Evolutionary conservation across 106 monocot genomes (phyloP), one percentile per base, ranked within the genome.

Genomic region (Dioscorea alata): DNA sequence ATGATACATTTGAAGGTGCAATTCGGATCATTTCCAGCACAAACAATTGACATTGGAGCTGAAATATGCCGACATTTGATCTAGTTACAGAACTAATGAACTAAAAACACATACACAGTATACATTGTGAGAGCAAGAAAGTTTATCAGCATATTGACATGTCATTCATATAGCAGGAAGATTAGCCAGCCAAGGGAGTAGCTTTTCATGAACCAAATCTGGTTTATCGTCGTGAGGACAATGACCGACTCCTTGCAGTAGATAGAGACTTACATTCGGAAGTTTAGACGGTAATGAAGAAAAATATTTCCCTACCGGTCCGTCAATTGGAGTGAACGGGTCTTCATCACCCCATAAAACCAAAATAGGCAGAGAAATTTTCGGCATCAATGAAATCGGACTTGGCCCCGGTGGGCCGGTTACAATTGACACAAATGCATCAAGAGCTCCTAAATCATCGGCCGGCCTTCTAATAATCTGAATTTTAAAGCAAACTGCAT

Each of bases 201-300:
- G 70, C 73, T 83, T 90, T 53, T 81, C 85, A 78, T 90, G 90
- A 53, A 94, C 94, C 61, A 88, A 68, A 3, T 88, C 90, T 28
- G 95, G 91, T 63, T 80, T 85, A 57, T 97, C 92, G 70, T 97
- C 97, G 75, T 97, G 97, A 15, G 92, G 97, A 59, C 97, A 97
- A 50, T 97, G 97, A 13, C 97, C 97, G 25, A 92, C 92, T 51
- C 92, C 89, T 59, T 82, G 76, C 14, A 97, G 79, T 17, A 89
- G 70, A 72, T 81, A 20, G 24, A 97, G 80, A 21, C 56, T 69
- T 16, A 97, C 76, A 71, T 97, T 97, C 49, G 92, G 49, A 9
- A 81, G 64, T 49, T 76, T 71, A 32, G 80, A 71, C 61, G 97
- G 89, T 6, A 97, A 82, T 7, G 92, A 82, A 24, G 87, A 85